phyloP scores from a whole-genome alignment of 2,329 filamentous ascomycete genomes.

The Sphaerulina vaccinii region DNA sequence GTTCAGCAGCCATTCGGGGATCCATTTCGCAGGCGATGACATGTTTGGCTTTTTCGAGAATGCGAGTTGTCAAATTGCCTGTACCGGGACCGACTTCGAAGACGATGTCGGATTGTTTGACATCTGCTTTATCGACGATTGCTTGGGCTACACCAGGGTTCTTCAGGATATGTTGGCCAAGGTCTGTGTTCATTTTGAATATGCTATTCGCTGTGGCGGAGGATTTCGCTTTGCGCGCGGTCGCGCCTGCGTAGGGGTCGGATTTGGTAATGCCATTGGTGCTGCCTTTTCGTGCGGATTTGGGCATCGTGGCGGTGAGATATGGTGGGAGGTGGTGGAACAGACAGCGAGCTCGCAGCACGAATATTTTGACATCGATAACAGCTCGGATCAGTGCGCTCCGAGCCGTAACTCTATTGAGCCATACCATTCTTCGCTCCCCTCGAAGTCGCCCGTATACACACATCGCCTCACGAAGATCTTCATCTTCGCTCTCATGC shows the following conservation, averaged over 20 bases:
- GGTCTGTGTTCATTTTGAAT: constrained; percentile 95
- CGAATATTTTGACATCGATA: neutral
- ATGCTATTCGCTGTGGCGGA: constrained; percentile 67
- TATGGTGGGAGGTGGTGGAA: neutral
- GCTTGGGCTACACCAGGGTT: constrained; percentile 81
- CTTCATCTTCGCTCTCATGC: too few relatives aligned
- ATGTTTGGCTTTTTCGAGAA: constrained; percentile 82
- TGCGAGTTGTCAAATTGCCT: constrained; percentile 84
- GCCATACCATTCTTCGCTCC: neutral
- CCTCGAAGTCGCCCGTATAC: too few relatives aligned
- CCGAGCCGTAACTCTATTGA: neutral
- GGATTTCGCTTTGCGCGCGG: constrained; percentile 43
- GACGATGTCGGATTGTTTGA: constrained; percentile 87
- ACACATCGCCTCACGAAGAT: too few relatives aligned
- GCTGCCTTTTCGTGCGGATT: constrained; percentile 39
- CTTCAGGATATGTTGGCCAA: constrained; percentile 89
- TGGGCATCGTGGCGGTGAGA: constrained; percentile 42
- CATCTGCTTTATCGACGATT: constrained; percentile 80
- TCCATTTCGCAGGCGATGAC: constrained; percentile 88
- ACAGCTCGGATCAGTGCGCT: neutral
- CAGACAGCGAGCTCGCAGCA: neutral
- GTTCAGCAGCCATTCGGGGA: constrained; percentile 92
- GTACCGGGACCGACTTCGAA: constrained; percentile 91
- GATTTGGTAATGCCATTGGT: constrained; percentile 34
- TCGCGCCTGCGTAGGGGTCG: constrained; percentile 47